A percentile compares a stretch with the other conserved stretches of the same genome.
phyloP scores from a whole-genome alignment of 345 rosid species.

The Geranium brycei region DNA sequence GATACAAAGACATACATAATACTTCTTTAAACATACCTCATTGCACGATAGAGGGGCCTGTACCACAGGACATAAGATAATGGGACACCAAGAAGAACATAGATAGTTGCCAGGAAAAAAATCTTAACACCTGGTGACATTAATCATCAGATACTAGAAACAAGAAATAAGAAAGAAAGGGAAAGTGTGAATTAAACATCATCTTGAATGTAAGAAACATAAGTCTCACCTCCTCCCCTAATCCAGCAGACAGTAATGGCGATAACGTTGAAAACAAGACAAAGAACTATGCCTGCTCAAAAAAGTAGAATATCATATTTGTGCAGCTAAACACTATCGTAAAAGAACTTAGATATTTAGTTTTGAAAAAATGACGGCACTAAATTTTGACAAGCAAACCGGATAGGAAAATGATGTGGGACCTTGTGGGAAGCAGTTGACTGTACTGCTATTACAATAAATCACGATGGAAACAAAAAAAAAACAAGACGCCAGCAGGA shows the following conservation, averaged over 20 bases:
- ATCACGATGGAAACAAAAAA: too few relatives aligned
- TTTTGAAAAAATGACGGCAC: background rate
- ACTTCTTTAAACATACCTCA: slow-evolving; percentile 40
- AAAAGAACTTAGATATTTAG: background rate
- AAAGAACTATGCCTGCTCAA: slow-evolving; percentile 70
- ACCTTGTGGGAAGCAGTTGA: background rate
- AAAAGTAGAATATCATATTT: background rate
- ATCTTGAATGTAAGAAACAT: background rate
- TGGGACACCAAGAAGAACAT: slow-evolving; percentile 73
- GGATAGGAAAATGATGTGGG: background rate
- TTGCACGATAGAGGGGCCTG: slow-evolving; percentile 92
- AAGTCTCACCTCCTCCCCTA: slow-evolving; percentile 71
- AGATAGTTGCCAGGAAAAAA: slow-evolving; percentile 79
- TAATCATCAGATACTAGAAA: background rate
- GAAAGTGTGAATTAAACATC: too few relatives aligned
- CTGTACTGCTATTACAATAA: too few relatives aligned
- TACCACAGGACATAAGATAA: slow-evolving; percentile 91
- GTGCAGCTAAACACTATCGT: background rate
- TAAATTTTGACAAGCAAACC: background rate
- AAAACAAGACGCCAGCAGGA: background rate
- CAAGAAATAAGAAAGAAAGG: background rate
- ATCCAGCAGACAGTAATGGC: slow-evolving; percentile 85
- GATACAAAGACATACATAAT: background rate
- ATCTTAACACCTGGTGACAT: slow-evolving; percentile 60
- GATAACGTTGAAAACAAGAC: slow-evolving; percentile 70